phyloP scores from a whole-genome alignment of 129 eudicot species.

The Pittosporum tobira region DNA sequence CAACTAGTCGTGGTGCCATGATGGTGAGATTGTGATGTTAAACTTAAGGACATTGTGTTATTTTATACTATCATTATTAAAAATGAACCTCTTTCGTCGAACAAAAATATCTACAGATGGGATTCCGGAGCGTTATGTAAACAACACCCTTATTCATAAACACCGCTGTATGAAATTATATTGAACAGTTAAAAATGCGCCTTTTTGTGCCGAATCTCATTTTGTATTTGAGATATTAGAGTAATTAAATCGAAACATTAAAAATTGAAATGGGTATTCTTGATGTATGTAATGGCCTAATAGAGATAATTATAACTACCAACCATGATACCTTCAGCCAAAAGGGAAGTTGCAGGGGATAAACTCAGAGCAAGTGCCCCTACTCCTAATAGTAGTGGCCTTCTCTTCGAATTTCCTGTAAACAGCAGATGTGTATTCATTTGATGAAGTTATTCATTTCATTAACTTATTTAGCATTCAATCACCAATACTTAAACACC shows the following conservation, averaged over 20 bases:
- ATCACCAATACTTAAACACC: not conserved
- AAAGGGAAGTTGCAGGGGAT: slow-evolving; percentile 38
- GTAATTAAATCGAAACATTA: not conserved
- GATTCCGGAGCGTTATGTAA: too few species aligned
- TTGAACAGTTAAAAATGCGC: not conserved
- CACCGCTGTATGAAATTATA: not conserved
- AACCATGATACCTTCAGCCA: slow-evolving; percentile 60
- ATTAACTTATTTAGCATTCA: not conserved
- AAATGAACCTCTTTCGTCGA: too few species aligned
- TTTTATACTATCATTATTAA: too few species aligned
- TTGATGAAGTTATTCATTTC: not conserved
- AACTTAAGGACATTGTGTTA: too few species aligned
- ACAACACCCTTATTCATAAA: not conserved
- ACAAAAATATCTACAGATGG: too few species aligned
- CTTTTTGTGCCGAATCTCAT: not conserved
- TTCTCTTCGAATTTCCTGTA: slow-evolving; percentile 48
- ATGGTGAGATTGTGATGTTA: too few species aligned
- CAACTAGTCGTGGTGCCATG: too few species aligned
- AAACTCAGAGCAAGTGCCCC: slow-evolving; percentile 52
- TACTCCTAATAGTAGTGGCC: slow-evolving; percentile 50
- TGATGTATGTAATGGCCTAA: not conserved
- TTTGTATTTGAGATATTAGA: not conserved
- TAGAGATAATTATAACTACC: slow-evolving; percentile 1
- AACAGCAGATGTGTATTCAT: not conserved
- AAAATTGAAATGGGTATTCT: not conserved